Conservation (phyloP, 1,284 basidiomycete species). For the Neonothopanus nambi region DNA sequence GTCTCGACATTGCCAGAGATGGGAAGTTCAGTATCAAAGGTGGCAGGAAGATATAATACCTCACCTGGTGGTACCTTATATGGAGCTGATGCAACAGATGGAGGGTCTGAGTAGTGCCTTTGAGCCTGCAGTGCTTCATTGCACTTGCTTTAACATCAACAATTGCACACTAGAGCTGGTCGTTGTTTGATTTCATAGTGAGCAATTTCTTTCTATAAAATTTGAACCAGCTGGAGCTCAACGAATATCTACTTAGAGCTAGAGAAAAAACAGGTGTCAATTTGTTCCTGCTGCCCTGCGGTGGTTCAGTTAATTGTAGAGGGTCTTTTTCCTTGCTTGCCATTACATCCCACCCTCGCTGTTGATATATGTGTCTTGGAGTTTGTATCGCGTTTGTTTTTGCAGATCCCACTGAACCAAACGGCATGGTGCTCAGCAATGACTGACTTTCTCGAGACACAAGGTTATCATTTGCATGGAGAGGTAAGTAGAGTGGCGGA, state of each 20-base stretch:
- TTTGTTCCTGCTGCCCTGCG: constrained; percentile 23
- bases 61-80: not conserved
- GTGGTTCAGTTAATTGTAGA: constrained; percentile 19
- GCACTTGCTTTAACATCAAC: not conserved
- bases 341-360: constrained; percentile 22
- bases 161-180: not conserved
- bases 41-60: not conserved
- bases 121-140: not conserved
- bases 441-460: constrained; percentile 19
- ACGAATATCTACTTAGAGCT: not conserved
- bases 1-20: not conserved
- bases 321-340: constrained; percentile 27
- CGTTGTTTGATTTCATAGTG: constrained; percentile 1
- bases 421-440: constrained; percentile 23
- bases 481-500: constrained; percentile 7
- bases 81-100: not conserved
- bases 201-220: not conserved
- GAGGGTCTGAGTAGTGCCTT: not conserved
- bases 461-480: constrained; percentile 15
- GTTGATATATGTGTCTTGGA: constrained; percentile 26
- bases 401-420: no score
- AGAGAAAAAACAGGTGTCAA: no score
- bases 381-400: constrained; percentile 18
- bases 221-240: not conserved
- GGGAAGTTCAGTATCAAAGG: not conserved